Base-by-base conservation (phyloP, 768 basidiomycete genomes). In the Butyriboletus loyo region DNA sequence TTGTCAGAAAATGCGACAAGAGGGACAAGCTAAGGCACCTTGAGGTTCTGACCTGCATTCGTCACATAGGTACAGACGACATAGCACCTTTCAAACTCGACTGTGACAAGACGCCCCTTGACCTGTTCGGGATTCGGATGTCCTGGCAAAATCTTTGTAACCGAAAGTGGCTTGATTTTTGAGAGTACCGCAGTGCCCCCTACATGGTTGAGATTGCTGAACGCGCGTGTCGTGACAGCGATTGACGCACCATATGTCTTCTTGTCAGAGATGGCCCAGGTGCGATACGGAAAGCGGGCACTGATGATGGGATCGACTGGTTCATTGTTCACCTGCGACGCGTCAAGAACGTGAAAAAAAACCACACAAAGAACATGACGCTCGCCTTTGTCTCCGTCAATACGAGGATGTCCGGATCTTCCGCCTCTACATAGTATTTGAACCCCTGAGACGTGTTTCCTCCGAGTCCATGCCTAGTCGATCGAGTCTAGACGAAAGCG, bases 351-450 rank as follows among this genome's bases (percentile, higher is more conserved):
- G 46, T 2, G n/a, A 31, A 49, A 39, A 63, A 50, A 60, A 24
- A 3, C 10, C 7, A 7, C 15, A 5, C 10, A 11, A 30, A 24
- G 6, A 22, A 34, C 5, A 17, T 1, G 22, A 3, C 0, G 2
- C 57, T 47, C 36, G 83, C 89, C 77, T 93, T 95, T 10, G 91
- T 93, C 72, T 95, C 92, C 0, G 89, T 91, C 38, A 95, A 72
- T 15, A 94, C 78, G 22, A 94, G 74, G 25, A 95, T 75, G 63
- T 95, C 92, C 0, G 92, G 83, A 63, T 93, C 85, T 60, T 95
- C 92, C 2, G 90, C 90, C 58, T 89, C 85, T 30, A 93, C 75
- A 63, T 95, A 95, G 61, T 74, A 65, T 60, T 83, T 85, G 72
- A 95, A 92, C 0, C 92, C 92, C 85, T 89, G 56, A 9, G n/a